Evolutionary conservation across 2,329 filamentous ascomycete genomes (phyloP).

Genomic region (Blastomyces gilchristii): DNA sequence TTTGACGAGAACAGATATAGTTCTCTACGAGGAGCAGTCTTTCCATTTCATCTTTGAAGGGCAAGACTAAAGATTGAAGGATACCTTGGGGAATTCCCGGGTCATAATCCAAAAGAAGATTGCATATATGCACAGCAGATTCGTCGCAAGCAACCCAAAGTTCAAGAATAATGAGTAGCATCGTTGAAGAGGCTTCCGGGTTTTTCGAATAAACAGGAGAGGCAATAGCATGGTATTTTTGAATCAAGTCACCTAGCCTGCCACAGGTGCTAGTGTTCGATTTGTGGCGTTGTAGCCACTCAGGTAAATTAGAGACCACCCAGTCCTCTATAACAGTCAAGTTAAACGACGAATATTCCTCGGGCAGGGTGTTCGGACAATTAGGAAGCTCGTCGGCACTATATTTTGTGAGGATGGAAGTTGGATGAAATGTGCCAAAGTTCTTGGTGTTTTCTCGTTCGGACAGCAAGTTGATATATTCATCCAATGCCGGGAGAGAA

Average conservation of each 20-base stretch:
- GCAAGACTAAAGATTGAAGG: slow-evolving; percentile 39
- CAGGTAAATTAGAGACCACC: slow-evolving; percentile 33
- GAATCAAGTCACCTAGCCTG: slow-evolving; percentile 6
- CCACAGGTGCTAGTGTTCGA: slow-evolving; percentile 13
- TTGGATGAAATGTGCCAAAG: slow-evolving; percentile 6
- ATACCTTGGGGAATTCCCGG: slow-evolving; percentile 34
- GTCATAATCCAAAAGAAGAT: slow-evolving; percentile 39
- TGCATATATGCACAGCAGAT: slow-evolving; percentile 29
- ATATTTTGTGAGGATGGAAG: neutral
- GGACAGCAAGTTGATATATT: slow-evolving; percentile 9
- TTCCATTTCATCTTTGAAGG: slow-evolving; percentile 36
- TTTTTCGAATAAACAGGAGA: slow-evolving; percentile 7
- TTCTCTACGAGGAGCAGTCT: slow-evolving; percentile 39
- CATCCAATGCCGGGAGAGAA: slow-evolving; percentile 12
- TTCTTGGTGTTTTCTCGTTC: slow-evolving; percentile 5
- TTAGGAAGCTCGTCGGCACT: neutral
- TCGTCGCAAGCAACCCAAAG: slow-evolving; percentile 51
- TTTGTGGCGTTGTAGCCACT: slow-evolving; percentile 31
- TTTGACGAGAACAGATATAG: slow-evolving; percentile 34
- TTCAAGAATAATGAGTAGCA: slow-evolving; percentile 48
- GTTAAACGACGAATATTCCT: slow-evolving; percentile 16
- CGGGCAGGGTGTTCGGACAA: slow-evolving; percentile 13
- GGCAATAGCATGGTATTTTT: slow-evolving; percentile 8
- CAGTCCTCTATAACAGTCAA: slow-evolving; percentile 41
- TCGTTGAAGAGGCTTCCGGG: slow-evolving; percentile 43